Percentiles rank a stretch among this genome's conserved stretches.
Conservation (phyloP, 495 filamentous ascomycete genomes). For the Immersiella caudata region DNA sequence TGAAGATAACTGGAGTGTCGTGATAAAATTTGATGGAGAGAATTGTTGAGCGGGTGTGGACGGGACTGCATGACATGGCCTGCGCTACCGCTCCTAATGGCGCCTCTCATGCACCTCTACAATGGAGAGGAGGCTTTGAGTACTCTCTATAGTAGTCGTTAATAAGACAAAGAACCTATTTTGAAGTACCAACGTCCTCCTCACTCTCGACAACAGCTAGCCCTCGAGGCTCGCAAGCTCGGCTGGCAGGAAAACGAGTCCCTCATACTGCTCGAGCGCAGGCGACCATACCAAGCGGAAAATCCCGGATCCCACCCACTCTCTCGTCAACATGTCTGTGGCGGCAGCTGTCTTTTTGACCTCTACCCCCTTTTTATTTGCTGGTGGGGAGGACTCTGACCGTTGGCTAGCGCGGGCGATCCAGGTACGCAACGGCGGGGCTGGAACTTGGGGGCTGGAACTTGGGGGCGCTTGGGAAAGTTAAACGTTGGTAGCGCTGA, state of each 20-base stretch:
- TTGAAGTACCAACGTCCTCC: no score
- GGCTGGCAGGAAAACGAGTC: background rate
- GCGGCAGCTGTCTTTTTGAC: constrained; percentile 17
- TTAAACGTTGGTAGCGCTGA: background rate
- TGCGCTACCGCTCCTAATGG: no score
- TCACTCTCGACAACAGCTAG: background rate
- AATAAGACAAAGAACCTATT: no score
- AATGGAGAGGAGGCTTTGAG: no score
- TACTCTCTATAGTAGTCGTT: no score
- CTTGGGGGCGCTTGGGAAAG: background rate
- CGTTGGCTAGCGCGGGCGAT: background rate
- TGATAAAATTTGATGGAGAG: no score
- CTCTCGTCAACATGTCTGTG: constrained; percentile 47
- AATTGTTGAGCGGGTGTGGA: no score
- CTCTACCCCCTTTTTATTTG: background rate
- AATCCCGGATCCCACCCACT: constrained; percentile 56
- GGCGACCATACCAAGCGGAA: constrained; percentile 52
- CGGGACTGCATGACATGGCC: no score
- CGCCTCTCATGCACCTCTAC: no score
- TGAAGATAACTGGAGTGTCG: no score
- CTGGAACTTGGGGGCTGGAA: background rate
- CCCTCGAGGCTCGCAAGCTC: background rate
- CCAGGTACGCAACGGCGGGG: background rate
- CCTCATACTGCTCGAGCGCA: constrained; percentile 21
- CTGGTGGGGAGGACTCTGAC: background rate